phyloP scores from a whole-genome alignment of 2,329 filamentous ascomycete species.

The Falciphora oryzae region DNA sequence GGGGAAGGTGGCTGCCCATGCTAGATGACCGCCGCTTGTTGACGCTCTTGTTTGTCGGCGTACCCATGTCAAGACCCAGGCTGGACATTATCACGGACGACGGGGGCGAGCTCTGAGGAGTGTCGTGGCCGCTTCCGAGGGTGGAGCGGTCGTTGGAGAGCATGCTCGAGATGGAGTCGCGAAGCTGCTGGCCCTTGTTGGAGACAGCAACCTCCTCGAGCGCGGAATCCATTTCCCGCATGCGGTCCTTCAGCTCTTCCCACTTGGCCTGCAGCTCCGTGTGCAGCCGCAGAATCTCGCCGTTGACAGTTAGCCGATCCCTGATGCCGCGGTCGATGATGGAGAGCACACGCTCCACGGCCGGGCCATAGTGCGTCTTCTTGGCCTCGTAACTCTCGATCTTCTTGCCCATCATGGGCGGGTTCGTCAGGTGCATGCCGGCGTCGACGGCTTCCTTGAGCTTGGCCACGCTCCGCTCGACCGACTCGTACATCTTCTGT shows the following conservation, averaged over 20 bases:
- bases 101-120: slow-evolving; percentile 61
- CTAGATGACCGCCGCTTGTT: slow-evolving; percentile 42
- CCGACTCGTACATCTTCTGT: slow-evolving; percentile 93
- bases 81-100: slow-evolving; percentile 57
- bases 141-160: slow-evolving; percentile 75
- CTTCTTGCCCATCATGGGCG: slow-evolving; percentile 67
- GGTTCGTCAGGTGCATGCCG: slow-evolving; percentile 67
- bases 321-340: slow-evolving; percentile 96
- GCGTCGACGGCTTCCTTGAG: slow-evolving; percentile 74
- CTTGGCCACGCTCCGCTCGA: slow-evolving; percentile 79
- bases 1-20: slow-evolving; percentile 38
- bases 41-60: slow-evolving; percentile 28
- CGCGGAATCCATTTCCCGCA: slow-evolving; percentile 67
- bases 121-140: slow-evolving; percentile 62
- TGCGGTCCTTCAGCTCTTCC: slow-evolving; percentile 68
- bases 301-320: slow-evolving; percentile 92
- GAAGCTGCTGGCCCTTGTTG: slow-evolving; percentile 64
- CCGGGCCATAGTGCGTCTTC: slow-evolving; percentile 87
- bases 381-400: slow-evolving; percentile 93
- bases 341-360: slow-evolving; percentile 82
- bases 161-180: slow-evolving; percentile 91
- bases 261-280: slow-evolving; percentile 81
- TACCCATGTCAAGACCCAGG: slow-evolving; percentile 43
- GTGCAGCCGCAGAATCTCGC: slow-evolving; percentile 83
- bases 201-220: slow-evolving; percentile 67